Percentiles rank a stretch among this genome's conserved stretches.
Evolutionary conservation across 148 eudicot genomes (phyloP).

Genomic region (Gaultheria prostrata): DNA sequence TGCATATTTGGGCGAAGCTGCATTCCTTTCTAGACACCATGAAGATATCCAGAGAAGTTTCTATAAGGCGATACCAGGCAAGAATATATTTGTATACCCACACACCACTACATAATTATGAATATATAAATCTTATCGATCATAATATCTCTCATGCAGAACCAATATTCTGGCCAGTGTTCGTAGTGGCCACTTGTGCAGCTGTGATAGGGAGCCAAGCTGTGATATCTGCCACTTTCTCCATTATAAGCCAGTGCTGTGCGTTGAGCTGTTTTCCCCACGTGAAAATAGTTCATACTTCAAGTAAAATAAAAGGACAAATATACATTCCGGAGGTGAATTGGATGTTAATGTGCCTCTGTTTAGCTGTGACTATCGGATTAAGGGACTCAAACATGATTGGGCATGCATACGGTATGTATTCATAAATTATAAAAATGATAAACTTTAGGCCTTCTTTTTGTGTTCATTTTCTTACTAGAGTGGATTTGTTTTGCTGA

Average conservation of each 20-base stretch:
- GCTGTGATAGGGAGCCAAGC: slow-evolving; percentile 75
- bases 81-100: not conserved
- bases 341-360: slow-evolving; percentile 65
- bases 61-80: slow-evolving; percentile 68
- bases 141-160: slow-evolving; percentile 29
- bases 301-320: slow-evolving; percentile 62
- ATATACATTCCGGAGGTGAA: slow-evolving; percentile 69
- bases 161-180: slow-evolving; percentile 63
- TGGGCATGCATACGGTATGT: slow-evolving; percentile 66
- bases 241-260: slow-evolving; percentile 61
- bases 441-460: not conserved
- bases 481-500: not conserved
- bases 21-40: slow-evolving; percentile 56
- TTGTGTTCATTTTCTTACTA: not conserved
- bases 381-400: slow-evolving; percentile 58
- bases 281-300: slow-evolving; percentile 66
- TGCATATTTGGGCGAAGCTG: slow-evolving; percentile 74
- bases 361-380: slow-evolving; percentile 63
- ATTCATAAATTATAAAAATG: not conserved
- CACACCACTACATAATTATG: not conserved
- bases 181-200: slow-evolving; percentile 58
- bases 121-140: not conserved
- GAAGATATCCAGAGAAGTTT: slow-evolving; percentile 61
- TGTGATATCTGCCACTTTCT: slow-evolving; percentile 65
- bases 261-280: slow-evolving; percentile 61